Conservation (phyloP, 257 asterid genomes). For the Apocynum venetum region DNA sequence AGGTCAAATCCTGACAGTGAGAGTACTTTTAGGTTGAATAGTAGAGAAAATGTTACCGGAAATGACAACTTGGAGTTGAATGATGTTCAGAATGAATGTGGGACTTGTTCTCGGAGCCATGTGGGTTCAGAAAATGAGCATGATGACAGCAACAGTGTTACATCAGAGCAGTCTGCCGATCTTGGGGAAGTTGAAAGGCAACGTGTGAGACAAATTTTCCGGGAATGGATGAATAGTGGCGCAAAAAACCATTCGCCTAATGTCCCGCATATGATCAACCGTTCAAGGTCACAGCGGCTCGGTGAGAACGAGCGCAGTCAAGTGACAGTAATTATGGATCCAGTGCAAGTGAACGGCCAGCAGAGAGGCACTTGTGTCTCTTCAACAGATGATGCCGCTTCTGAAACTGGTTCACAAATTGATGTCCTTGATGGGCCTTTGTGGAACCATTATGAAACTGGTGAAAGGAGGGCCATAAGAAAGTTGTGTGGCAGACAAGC, state of each 20-base stretch:
- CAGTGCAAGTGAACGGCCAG: constrained; percentile 42
- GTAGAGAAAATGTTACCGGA: constrained; percentile 38
- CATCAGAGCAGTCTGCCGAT: constrained; percentile 60
- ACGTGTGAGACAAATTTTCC: constrained; percentile 72
- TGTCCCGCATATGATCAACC: constrained; percentile 27
- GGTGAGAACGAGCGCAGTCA: constrained; percentile 54
- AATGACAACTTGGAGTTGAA: constrained; percentile 28
- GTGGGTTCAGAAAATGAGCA: constrained; percentile 35
- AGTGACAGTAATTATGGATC: constrained; percentile 56
- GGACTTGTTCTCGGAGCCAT: constrained; percentile 26
- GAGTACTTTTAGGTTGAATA: constrained; percentile 30
- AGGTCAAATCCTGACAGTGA: constrained; percentile 27
- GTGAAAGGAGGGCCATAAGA: constrained; percentile 50
- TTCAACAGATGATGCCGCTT: constrained; percentile 40
- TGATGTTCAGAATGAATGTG: constrained; percentile 34
- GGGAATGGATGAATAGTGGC: constrained; percentile 67
- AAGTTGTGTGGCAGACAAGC: constrained; percentile 87
- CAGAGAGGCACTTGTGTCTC: constrained; percentile 35
- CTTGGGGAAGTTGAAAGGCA: constrained; percentile 74
- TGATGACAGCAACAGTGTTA: constrained; percentile 48
- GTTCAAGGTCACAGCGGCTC: constrained; percentile 35
- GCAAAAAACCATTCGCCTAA: constrained; percentile 34
- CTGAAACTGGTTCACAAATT: constrained; percentile 42
- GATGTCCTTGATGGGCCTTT: constrained; percentile 41
- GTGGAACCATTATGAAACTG: constrained; percentile 36